Base-by-base conservation (phyloP, 257 asterid genomes). In the Ilex aquifolium region DNA sequence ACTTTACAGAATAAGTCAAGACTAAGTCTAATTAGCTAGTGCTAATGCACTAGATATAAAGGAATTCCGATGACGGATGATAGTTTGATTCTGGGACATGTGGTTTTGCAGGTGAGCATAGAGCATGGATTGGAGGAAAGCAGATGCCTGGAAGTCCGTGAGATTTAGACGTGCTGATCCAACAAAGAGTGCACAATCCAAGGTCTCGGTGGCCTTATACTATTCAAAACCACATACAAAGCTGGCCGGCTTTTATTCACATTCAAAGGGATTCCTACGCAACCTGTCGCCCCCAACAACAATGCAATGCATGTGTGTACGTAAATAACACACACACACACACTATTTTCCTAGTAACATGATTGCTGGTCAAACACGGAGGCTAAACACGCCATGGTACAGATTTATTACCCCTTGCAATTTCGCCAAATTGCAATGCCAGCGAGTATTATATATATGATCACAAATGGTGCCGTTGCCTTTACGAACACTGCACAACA, bases 281-380 rank as follows among this genome's bases (percentile, higher is more conserved):
- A 58, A 72, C 68, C 80, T 42, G n/a, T 32, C 29, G 46, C 50
- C 8, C 32, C 13, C 61, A 46, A 16, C 48, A 4, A 53, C 31
- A 7, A 57, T 13, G 57, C 6, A 39, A 15, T 39, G 27, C 27
- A 21, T 21, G 27, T 21, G 27, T 21, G 27, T 21, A 21, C 27
- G 27, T 21, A 21, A 21, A 49, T n/a, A 10, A 13, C 29, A 60
- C 32, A 13, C 13, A 48, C 8, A 40, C n/a, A 32, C 55, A 6
- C 21, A 13, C 3, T 49, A 31, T 54, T n/a, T 56, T 15, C 53
- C 16, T 51, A 17, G 11, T 29, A 13, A 60, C 29, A 15, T 29
- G 27, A 54, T 69, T 66, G 65, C 79, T 74, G 84, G 87, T 85
- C 94, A 85, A 82, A 85, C 89, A 78, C 81, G 87, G 70, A 76